Evolutionary conservation across 306 rosid genomes (phyloP).

Genomic region (Fagus sylvatica): DNA sequence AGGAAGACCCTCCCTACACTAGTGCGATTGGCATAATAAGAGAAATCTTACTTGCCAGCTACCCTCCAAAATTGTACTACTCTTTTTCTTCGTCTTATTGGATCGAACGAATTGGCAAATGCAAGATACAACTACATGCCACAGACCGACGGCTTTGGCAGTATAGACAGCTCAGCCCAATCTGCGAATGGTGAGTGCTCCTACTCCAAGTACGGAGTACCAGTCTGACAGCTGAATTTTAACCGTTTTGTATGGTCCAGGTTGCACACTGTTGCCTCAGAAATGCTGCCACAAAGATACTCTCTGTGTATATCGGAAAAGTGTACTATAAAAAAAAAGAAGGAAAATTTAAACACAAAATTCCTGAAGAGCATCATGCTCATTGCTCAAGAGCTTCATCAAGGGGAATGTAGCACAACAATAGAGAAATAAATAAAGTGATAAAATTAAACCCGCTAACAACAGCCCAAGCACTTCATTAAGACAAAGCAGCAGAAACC

Average conservation of each 20-base stretch:
- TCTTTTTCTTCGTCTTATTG: too few relatives aligned
- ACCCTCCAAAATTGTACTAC: too few relatives aligned
- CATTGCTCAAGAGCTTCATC: too few relatives aligned
- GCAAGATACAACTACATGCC: not conserved
- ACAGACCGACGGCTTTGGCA: not conserved
- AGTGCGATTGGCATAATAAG: too few relatives aligned
- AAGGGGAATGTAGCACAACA: too few relatives aligned
- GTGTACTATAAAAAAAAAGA: too few relatives aligned
- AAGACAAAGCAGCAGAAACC: slow-evolving; percentile 42
- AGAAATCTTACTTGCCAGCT: too few relatives aligned
- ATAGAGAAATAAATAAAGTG: not conserved
- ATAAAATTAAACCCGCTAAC: slow-evolving; percentile 23
- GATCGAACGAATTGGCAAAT: too few relatives aligned
- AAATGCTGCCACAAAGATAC: not conserved
- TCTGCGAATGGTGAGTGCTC: not conserved
- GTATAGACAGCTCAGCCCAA: not conserved
- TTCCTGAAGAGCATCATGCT: not conserved
- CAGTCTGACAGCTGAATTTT: not conserved
- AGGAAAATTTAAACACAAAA: too few relatives aligned
- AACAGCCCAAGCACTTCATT: slow-evolving; percentile 62
- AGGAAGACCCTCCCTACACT: too few relatives aligned
- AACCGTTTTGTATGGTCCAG: not conserved
- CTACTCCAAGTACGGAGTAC: not conserved
- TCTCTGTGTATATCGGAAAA: not conserved
- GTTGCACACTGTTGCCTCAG: not conserved